A percentile compares a stretch with the other conserved stretches of the same genome.
Evolutionary conservation across 495 filamentous ascomycete species (phyloP).

Genomic region (Penicillium paxilli): DNA sequence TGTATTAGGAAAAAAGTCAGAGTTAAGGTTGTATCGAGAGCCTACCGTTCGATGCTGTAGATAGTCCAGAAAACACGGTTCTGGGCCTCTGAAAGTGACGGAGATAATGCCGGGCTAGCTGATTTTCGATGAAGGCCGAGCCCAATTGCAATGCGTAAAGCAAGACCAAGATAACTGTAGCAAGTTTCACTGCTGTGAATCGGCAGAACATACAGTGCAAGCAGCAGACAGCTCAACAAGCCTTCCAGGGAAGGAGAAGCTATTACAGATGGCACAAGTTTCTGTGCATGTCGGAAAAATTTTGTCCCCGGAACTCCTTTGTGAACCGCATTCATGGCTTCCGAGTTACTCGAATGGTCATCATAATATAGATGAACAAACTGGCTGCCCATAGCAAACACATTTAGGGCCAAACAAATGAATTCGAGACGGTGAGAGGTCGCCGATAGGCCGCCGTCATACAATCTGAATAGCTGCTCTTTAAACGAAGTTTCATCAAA

Average conservation of each 20-base stretch:
- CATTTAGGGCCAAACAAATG: constrained; percentile 2
- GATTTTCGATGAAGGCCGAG: constrained; percentile 4
- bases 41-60: not conserved
- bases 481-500: not conserved
- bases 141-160: not conserved
- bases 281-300: not conserved
- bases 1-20: not conserved
- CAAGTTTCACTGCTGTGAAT: constrained; percentile 1
- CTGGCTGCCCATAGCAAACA: constrained; percentile 2
- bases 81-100: not conserved
- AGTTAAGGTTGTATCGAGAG: not conserved
- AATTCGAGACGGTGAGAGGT: not conserved
- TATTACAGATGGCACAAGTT: not conserved
- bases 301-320: not conserved
- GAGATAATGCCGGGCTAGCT: not conserved
- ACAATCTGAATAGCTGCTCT: not conserved
- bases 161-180: constrained; percentile 2
- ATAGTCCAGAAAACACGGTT: constrained; percentile 3
- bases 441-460: not conserved
- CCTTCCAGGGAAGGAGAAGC: not conserved
- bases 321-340: not conserved
- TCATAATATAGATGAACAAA: not conserved
- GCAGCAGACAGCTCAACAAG: not conserved
- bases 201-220: not conserved
- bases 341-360: not conserved